Conservation (phyloP, 179 eudicot genomes). For the Silene vulgaris region DNA sequence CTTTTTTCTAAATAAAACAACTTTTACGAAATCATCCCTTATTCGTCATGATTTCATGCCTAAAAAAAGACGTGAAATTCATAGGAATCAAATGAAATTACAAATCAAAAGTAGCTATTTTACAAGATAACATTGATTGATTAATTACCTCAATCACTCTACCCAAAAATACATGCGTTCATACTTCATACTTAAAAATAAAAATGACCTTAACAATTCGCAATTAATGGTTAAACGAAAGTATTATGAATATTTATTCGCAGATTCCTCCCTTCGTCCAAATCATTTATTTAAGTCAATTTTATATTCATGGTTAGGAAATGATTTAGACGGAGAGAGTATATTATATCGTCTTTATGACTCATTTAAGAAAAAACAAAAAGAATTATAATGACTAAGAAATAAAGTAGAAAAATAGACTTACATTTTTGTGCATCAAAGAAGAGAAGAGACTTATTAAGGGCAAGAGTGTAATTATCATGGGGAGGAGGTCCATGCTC, state of each 20-base stretch:
- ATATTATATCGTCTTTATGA: too few relatives aligned
- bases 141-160: conserved; percentile 8
- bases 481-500: conserved; percentile 28
- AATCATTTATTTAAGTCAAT: too few relatives aligned
- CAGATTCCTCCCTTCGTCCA: too few relatives aligned
- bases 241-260: too few relatives aligned
- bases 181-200: not conserved
- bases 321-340: too few relatives aligned
- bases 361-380: too few relatives aligned
- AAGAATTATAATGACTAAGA: not conserved
- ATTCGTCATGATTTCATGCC: not conserved
- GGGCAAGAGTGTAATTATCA: conserved; percentile 42
- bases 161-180: not conserved
- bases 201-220: not conserved
- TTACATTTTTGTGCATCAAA: conserved; percentile 51
- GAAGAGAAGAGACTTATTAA: conserved; percentile 39
- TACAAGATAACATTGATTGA: not conserved
- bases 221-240: too few relatives aligned
- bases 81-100: conserved; percentile 10
- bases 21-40: not conserved
- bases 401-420: conserved; percentile 15
- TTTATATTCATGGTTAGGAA: too few relatives aligned
- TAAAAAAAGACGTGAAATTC: not conserved
- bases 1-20: not conserved
- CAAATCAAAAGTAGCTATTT: not conserved